phyloP scores from a whole-genome alignment of 805 yeast species.

The Candida coleopterorum region DNA sequence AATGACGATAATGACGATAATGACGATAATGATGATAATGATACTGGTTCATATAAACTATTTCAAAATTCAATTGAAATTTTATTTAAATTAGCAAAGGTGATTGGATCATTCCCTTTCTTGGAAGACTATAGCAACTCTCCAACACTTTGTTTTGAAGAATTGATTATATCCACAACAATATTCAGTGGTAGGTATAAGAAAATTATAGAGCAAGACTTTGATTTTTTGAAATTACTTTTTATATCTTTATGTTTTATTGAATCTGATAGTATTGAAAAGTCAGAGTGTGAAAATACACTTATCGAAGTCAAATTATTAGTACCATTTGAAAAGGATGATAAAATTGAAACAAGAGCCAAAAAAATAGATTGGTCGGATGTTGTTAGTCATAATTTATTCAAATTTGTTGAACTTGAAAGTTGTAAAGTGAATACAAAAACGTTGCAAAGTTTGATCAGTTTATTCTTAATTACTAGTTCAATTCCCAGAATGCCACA shows the following conservation, averaged over 20 bases:
- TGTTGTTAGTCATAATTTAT: slow-evolving; percentile 23
- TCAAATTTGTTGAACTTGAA: no score
- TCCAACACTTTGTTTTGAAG: slow-evolving; percentile 38
- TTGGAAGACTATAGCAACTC: slow-evolving; percentile 30
- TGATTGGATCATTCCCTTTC: slow-evolving; percentile 49
- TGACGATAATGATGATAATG: no score
- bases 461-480: slow-evolving; percentile 45
- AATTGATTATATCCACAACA: slow-evolving; percentile 21
- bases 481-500: slow-evolving; percentile 23
- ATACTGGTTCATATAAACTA: no score
- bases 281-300: background rate
- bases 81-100: slow-evolving; percentile 37
- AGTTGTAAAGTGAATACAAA: slow-evolving; percentile 34
- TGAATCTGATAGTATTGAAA: background rate
- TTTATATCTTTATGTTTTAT: background rate
- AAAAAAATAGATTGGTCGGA: slow-evolving; percentile 23
- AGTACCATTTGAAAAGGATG: slow-evolving; percentile 10
- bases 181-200: slow-evolving; percentile 41
- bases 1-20: no score
- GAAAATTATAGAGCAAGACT: slow-evolving; percentile 28
- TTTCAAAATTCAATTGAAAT: slow-evolving; percentile 12
- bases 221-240: slow-evolving; percentile 36
- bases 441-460: slow-evolving; percentile 39
- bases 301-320: slow-evolving; percentile 17
- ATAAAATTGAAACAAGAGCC: slow-evolving; percentile 10